Percentiles rank a stretch among this genome's conserved stretches.
Conservation (phyloP, 2,329 filamentous ascomycete species). For the Cytospora paraplurivora region DNA sequence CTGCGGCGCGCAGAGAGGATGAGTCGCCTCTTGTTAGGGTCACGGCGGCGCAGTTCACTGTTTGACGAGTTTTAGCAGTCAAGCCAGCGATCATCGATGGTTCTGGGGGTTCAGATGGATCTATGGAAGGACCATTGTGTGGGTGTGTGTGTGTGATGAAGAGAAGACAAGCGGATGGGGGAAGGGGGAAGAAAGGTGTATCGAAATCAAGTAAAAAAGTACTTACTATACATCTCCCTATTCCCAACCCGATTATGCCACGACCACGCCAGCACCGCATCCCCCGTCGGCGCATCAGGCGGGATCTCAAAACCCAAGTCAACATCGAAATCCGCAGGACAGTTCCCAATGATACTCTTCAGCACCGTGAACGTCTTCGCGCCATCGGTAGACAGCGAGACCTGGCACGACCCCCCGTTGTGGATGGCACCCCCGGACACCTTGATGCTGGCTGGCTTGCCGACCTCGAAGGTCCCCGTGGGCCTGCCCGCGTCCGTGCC, state of each 20-base stretch:
- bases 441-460: conserved; percentile 63
- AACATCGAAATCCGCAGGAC: conserved; percentile 47
- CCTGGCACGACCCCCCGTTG: conserved; percentile 74
- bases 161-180: too few species aligned
- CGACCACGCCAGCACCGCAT: conserved; percentile 73
- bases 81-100: too few species aligned
- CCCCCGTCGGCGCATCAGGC: conserved; percentile 57
- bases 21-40: conserved; percentile 52
- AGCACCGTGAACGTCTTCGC: conserved; percentile 71
- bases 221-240: conserved; percentile 72
- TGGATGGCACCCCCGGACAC: conserved; percentile 65
- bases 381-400: conserved; percentile 72
- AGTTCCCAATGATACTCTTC: conserved; percentile 58
- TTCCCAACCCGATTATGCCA: conserved; percentile 79
- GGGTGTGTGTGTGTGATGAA: too few species aligned
- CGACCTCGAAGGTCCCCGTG: conserved; percentile 64
- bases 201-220: too few species aligned
- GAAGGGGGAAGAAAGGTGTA: too few species aligned
- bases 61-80: too few species aligned
- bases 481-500: conserved; percentile 53
- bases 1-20: conserved; percentile 27
- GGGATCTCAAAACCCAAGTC: conserved; percentile 70
- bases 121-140: too few species aligned
- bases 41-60: conserved; percentile 73
- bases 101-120: too few species aligned